A percentile compares a stretch with the other conserved stretches of the same genome.
Evolutionary conservation across 2,329 filamentous ascomycete species (phyloP).

Genomic region (Sporothrix brunneoviolacea): DNA sequence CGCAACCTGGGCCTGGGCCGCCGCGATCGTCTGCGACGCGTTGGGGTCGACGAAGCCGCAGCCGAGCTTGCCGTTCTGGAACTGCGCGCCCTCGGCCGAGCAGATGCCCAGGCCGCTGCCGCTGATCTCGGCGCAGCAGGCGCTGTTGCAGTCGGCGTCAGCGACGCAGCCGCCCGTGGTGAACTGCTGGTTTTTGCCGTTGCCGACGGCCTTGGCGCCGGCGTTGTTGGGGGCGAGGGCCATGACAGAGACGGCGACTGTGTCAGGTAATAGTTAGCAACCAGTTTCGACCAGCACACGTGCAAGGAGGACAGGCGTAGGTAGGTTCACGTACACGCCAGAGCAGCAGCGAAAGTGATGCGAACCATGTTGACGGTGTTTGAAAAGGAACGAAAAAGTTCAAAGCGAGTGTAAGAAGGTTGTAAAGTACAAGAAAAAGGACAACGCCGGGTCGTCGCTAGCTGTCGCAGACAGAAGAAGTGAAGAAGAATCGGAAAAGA

Average conservation of each 20-base stretch:
- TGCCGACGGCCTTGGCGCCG: conserved; percentile 26
- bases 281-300: neutral
- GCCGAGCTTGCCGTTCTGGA: conserved; percentile 30
- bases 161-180: conserved; percentile 29
- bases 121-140: conserved; percentile 24
- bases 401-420: neutral
- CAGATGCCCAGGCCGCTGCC: conserved; percentile 25
- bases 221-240: conserved; percentile 26
- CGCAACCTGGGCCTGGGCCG: conserved; percentile 26
- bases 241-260: conserved; percentile 23
- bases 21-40: conserved; percentile 24
- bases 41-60: conserved; percentile 29
- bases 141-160: conserved; percentile 25
- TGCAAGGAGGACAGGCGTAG: neutral
- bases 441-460: conserved; percentile 16
- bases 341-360: conserved; percentile 20
- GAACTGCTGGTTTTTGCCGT: conserved; percentile 26
- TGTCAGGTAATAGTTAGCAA: neutral
- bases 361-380: conserved; percentile 26
- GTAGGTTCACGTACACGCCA: conserved; percentile 22
- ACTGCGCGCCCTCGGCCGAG: conserved; percentile 26
- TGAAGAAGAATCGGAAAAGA: conserved; percentile 4
- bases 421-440: conserved; percentile 11
- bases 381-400: neutral
- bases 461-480: conserved; percentile 13